Percentiles rank a stretch among this genome's conserved stretches.
Conservation (phyloP, 108 stramenopile genomes). For the Nitzschia palea region DNA sequence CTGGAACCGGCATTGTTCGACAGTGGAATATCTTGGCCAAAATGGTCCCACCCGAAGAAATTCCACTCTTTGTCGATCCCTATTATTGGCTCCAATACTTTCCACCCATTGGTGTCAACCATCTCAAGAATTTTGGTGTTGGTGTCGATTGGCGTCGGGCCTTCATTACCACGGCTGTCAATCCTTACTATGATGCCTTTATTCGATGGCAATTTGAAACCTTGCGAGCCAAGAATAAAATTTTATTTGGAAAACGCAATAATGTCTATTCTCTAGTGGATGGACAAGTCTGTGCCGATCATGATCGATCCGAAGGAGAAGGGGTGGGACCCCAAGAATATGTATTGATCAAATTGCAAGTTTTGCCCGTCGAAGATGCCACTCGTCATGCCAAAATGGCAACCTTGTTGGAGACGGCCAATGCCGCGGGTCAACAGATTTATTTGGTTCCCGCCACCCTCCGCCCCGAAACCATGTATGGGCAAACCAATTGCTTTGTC, state of each 20-base stretch:
- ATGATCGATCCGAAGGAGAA: constrained; percentile 96
- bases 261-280: constrained; percentile 95
- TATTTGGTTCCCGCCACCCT: constrained; percentile 97
- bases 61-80: constrained; percentile 91
- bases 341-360: constrained; percentile 94
- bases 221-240: constrained; percentile 71
- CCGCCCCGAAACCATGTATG: constrained; percentile 99
- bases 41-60: constrained; percentile 81
- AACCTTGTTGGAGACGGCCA: constrained; percentile 54
- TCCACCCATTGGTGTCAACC: constrained; percentile 91
- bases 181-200: constrained; percentile 97
- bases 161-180: constrained; percentile 97
- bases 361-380: constrained; percentile 83
- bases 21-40: constrained; percentile 94
- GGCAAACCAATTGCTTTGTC: constrained; percentile 99
- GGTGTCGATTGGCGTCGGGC: constrained; percentile 96
- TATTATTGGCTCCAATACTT: constrained; percentile 95
- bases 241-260: constrained; percentile 94
- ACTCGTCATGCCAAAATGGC: constrained; percentile 72
- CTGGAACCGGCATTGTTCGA: constrained; percentile 87
- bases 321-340: constrained; percentile 99
- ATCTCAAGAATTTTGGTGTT: constrained; percentile 89
- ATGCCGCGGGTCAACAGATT: constrained; percentile 47
- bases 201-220: constrained; percentile 96
- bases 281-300: constrained; percentile 98